Conservation (phyloP, 306 rosid species). For the Lathyrus oleraceus region DNA sequence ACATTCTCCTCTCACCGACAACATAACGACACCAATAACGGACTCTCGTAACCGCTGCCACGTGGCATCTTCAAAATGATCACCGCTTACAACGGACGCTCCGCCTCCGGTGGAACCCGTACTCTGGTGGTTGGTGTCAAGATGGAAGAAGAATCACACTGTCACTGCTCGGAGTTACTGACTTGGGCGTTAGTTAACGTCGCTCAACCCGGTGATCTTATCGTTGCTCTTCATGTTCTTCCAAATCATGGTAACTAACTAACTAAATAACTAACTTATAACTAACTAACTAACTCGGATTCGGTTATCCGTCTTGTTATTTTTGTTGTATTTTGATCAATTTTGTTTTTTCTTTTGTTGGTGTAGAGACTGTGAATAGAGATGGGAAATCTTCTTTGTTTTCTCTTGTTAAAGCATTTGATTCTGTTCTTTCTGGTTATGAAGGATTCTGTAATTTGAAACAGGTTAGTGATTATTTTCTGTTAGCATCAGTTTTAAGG, state of each 20-base stretch:
- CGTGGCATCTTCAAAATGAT: not conserved
- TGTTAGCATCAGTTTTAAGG: not conserved
- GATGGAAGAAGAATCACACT: slow-evolving; percentile 53
- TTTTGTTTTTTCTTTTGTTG: slow-evolving; percentile 1
- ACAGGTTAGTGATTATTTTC: slow-evolving; percentile 34
- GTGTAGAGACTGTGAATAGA: slow-evolving; percentile 66
- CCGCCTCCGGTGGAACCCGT: slow-evolving; percentile 33
- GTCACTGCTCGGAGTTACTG: slow-evolving; percentile 58
- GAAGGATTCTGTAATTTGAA: slow-evolving; percentile 95
- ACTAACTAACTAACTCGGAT: too few relatives aligned
- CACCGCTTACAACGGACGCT: slow-evolving; percentile 26
- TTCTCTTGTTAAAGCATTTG: slow-evolving; percentile 89
- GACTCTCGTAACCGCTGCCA: not conserved
- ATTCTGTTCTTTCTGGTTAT: slow-evolving; percentile 84
- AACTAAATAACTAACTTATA: not conserved
- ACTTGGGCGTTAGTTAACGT: slow-evolving; percentile 90
- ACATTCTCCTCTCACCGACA: slow-evolving; percentile 35
- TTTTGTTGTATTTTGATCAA: slow-evolving; percentile 31
- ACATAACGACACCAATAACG: slow-evolving; percentile 5
- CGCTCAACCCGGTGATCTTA: slow-evolving; percentile 82
- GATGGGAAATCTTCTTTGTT: slow-evolving; percentile 86
- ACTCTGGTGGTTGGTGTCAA: slow-evolving; percentile 79
- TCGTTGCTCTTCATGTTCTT: slow-evolving; percentile 85
- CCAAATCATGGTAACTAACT: slow-evolving; percentile 40
- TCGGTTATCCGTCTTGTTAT: not conserved